phyloP scores from a whole-genome alignment of 1,284 basidiomycete species.

The Pseudozyma hubeiensis region DNA sequence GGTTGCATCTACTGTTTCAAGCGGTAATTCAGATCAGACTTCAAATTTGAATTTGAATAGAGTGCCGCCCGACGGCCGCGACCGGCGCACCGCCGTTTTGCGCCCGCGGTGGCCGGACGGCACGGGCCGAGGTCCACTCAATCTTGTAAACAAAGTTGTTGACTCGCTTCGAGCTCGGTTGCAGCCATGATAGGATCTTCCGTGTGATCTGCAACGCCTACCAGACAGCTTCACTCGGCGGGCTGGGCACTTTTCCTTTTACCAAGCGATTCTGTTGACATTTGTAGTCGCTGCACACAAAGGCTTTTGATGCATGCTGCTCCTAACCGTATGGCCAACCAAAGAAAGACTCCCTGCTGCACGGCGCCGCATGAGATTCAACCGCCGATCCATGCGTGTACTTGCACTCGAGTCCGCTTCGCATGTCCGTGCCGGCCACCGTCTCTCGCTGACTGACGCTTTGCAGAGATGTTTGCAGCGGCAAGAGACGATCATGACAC shows the following conservation, averaged over 20 bases:
- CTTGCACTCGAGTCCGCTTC: constrained; percentile 7
- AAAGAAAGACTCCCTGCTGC: neutral
- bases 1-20: too few species aligned
- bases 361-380: neutral
- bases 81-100: constrained; percentile 9
- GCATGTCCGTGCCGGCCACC: neutral
- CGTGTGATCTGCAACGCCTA: neutral
- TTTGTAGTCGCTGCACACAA: too few species aligned
- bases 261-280: too few species aligned
- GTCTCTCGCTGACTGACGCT: neutral
- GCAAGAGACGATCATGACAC: neutral
- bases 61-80: constrained; percentile 15
- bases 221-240: neutral
- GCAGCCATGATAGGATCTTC: constrained; percentile 1
- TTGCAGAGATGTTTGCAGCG: neutral
- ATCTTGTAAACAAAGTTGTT: too few species aligned
- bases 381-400: constrained; percentile 11
- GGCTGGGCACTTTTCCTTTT: too few species aligned
- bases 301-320: too few species aligned
- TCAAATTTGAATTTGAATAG: neutral
- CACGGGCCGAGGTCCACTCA: too few species aligned
- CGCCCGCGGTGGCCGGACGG: neutral
- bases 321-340: too few species aligned
- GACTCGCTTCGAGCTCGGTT: neutral
- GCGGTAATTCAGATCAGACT: too few species aligned